A percentile compares a stretch with the other conserved stretches of the same genome.
Conservation (phyloP, 1,284 basidiomycete species). For the Cryptococcus hybrid region DNA sequence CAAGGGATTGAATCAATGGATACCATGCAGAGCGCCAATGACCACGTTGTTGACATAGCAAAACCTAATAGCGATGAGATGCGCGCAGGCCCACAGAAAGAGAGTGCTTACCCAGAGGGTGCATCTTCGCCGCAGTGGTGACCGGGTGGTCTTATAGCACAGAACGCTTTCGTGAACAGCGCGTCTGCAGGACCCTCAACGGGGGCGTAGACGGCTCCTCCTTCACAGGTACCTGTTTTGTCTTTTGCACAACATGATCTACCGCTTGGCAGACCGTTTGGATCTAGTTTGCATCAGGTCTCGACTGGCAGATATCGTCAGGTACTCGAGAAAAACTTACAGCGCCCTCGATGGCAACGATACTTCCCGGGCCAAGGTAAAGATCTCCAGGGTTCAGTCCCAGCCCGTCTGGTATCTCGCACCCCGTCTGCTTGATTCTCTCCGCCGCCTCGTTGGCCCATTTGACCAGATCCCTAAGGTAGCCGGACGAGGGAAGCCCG, state of each 20-base stretch:
- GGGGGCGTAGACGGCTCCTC: constrained; percentile 26
- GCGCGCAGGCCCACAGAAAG: background rate
- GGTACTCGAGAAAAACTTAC: constrained; percentile 16
- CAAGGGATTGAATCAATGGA: background rate
- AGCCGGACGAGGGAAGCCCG: constrained; percentile 23
- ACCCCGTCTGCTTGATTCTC: constrained; percentile 63
- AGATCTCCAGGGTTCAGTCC: constrained; percentile 70
- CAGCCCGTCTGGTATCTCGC: constrained; percentile 73
- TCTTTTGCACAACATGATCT: constrained; percentile 55
- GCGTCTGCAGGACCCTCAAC: background rate
- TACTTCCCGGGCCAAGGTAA: constrained; percentile 63
- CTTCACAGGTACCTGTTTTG: constrained; percentile 19
- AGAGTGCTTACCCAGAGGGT: constrained; percentile 65
- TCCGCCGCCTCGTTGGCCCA: constrained; percentile 67
- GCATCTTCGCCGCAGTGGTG: constrained; percentile 87
- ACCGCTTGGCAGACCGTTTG: constrained; percentile 79
- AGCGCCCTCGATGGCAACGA: constrained; percentile 42
- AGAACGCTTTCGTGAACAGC: constrained; percentile 62
- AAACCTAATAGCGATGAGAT: constrained; percentile 52
- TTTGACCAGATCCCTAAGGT: constrained; percentile 41
- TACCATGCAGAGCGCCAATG: constrained; percentile 85
- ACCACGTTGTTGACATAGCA: constrained; percentile 94
- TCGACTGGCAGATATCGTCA: too few species aligned
- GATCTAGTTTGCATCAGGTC: constrained; percentile 42
- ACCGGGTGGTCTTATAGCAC: constrained; percentile 80